Percentiles rank a stretch among this genome's conserved stretches.
Evolutionary conservation across 2,329 filamentous ascomycete genomes (phyloP).

Genomic region (Malbranchea zuffiana): DNA sequence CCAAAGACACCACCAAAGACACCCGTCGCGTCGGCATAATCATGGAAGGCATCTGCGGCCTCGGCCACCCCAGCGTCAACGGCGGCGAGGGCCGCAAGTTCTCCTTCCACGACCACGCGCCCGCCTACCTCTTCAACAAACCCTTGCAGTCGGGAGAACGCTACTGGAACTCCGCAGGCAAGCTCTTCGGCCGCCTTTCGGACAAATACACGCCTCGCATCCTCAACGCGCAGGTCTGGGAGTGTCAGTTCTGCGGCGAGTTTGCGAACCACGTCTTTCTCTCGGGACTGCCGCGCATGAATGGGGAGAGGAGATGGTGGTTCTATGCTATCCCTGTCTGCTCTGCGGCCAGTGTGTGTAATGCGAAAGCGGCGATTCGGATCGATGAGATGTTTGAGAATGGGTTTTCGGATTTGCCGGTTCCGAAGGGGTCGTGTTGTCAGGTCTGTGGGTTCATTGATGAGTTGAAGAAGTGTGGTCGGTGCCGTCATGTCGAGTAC

Average conservation of each 20-base stretch:
- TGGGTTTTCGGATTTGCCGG: neutral
- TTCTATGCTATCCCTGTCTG: constrained; percentile 8
- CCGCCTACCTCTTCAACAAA: constrained; percentile 5
- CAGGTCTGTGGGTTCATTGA: constrained; percentile 8
- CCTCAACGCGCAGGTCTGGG: constrained; percentile 6
- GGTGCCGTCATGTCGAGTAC: constrained; percentile 8
- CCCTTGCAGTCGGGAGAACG: constrained; percentile 1
- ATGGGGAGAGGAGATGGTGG: constrained; percentile 4
- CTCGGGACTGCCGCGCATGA: constrained; percentile 9
- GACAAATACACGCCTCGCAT: constrained; percentile 5
- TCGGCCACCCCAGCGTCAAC: constrained; percentile 7
- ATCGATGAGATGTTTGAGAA: constrained; percentile 6
- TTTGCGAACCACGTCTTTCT: constrained; percentile 6
- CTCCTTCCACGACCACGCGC: constrained; percentile 6
- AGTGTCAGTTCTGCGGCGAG: constrained; percentile 9
- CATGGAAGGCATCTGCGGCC: constrained; percentile 6
- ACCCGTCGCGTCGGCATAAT: constrained; percentile 5
- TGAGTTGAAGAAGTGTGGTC: constrained; percentile 5
- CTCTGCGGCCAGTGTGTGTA: constrained; percentile 3
- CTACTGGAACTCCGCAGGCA: constrained; percentile 7
- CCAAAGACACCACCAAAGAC: neutral
- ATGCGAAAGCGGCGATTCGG: constrained; percentile 2
- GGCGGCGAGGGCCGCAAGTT: constrained; percentile 7
- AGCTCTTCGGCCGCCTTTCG: constrained; percentile 5
- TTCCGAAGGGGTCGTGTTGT: constrained; percentile 8